Conservation (phyloP, 2,329 filamentous ascomycete genomes). For the Scedosporium apiospermum region DNA sequence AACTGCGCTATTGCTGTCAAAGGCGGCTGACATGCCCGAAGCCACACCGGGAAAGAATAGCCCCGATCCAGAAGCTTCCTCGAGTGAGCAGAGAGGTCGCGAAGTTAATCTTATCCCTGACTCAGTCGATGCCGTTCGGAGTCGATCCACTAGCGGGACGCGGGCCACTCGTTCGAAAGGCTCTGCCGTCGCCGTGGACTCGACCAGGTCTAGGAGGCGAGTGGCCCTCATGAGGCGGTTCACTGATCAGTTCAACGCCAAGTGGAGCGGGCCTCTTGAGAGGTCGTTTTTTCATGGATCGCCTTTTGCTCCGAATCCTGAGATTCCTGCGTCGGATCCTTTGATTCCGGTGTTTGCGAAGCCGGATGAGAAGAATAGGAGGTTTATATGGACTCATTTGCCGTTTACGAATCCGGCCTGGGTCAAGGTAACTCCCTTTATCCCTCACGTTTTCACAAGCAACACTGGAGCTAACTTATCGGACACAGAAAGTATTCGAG, state of each 20-base stretch:
- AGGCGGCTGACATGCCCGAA: background rate
- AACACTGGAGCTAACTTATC: constrained; percentile 12
- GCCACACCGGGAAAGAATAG: background rate
- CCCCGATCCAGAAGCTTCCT: background rate
- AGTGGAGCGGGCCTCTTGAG: constrained; percentile 6
- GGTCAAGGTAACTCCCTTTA: constrained; percentile 35
- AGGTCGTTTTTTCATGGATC: constrained; percentile 2
- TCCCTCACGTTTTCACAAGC: background rate
- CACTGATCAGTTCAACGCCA: constrained; percentile 4
- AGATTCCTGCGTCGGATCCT: background rate
- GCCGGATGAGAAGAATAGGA: constrained; percentile 10
- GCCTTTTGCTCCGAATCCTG: background rate
- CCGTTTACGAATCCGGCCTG: constrained; percentile 48
- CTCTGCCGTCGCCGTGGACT: background rate
- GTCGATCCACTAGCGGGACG: constrained; percentile 1
- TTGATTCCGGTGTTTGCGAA: constrained; percentile 3
- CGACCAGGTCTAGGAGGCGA: background rate
- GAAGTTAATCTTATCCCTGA: background rate
- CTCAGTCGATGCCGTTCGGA: background rate
- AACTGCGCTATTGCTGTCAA: background rate
- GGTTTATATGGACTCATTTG: constrained; percentile 48
- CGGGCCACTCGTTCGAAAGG: background rate
- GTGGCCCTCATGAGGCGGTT: constrained; percentile 3
- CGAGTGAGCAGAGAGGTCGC: background rate
- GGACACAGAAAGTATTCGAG: constrained; percentile 30